Percentiles rank a stretch among this genome's conserved stretches.
Evolutionary conservation across 2,329 filamentous ascomycete genomes (phyloP).

Genomic region (Cladosporium sp.): DNA sequence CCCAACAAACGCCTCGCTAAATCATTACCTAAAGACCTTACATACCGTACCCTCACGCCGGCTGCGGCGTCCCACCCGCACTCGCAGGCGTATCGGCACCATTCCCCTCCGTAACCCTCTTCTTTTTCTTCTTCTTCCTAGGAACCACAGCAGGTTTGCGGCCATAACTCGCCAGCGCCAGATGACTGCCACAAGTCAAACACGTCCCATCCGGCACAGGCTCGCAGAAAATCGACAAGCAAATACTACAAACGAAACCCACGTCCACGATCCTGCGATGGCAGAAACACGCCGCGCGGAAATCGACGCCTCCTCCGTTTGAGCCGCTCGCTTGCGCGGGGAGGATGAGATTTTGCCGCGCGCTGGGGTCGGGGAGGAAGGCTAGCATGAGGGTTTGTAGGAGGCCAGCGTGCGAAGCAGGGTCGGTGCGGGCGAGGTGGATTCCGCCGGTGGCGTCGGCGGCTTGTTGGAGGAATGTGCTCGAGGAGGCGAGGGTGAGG

Average conservation of each 20-base stretch:
- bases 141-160: constrained; percentile 71
- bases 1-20: constrained; percentile 6
- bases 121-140: constrained; percentile 72
- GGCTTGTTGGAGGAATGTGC: constrained; percentile 92
- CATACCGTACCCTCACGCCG: neutral
- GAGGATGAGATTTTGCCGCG: constrained; percentile 63
- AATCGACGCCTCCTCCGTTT: constrained; percentile 77
- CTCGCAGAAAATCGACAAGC: constrained; percentile 86
- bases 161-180: constrained; percentile 73
- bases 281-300: constrained; percentile 97
- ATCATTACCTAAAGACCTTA: neutral
- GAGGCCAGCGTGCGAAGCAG: constrained; percentile 51
- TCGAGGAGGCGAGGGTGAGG: constrained; percentile 75
- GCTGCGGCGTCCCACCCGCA: constrained; percentile 7
- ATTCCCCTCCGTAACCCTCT: constrained; percentile 48
- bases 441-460: constrained; percentile 67
- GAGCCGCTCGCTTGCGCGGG: constrained; percentile 40
- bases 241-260: constrained; percentile 94
- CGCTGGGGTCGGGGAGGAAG: constrained; percentile 70
- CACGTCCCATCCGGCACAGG: constrained; percentile 63
- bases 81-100: constrained; percentile 24
- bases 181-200: constrained; percentile 74
- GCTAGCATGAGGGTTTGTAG: constrained; percentile 94
- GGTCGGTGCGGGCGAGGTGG: constrained; percentile 54
- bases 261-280: constrained; percentile 86